phyloP scores from a whole-genome alignment of 129 eudicot genomes.

The Lonicera japonica region DNA sequence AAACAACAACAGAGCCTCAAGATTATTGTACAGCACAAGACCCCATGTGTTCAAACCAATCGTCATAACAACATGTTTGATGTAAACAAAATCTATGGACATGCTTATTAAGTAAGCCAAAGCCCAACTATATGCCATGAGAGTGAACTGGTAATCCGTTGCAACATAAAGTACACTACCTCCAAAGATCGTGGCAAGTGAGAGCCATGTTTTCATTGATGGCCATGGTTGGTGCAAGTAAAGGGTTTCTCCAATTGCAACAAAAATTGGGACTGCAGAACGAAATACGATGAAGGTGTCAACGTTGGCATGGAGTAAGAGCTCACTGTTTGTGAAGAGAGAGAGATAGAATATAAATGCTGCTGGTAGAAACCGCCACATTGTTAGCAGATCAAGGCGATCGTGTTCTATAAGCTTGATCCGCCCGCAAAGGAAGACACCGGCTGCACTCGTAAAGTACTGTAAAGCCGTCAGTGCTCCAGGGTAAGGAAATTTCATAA shows the following conservation, averaged over 20 bases:
- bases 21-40: slow-evolving; percentile 89
- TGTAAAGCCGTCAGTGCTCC: slow-evolving; percentile 96
- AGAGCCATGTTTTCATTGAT: slow-evolving; percentile 71
- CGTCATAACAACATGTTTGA: slow-evolving; percentile 97
- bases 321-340: slow-evolving; percentile 96
- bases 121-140: slow-evolving; percentile 94
- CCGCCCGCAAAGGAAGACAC: slow-evolving; percentile 66
- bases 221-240: slow-evolving; percentile 98
- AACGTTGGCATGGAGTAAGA: slow-evolving; percentile 94
- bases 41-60: slow-evolving; percentile 98
- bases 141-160: slow-evolving; percentile 90
- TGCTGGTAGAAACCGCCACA: slow-evolving; percentile 95
- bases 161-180: slow-evolving; percentile 85
- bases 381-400: slow-evolving; percentile 60
- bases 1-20: slow-evolving; percentile 86
- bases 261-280: slow-evolving; percentile 90
- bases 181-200: slow-evolving; percentile 79
- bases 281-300: slow-evolving; percentile 95
- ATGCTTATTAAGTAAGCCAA: slow-evolving; percentile 84
- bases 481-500: slow-evolving; percentile 94
- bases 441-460: slow-evolving; percentile 89
- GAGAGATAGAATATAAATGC: slow-evolving; percentile 83
- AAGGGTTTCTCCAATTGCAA: slow-evolving; percentile 90
- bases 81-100: slow-evolving; percentile 98
- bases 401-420: slow-evolving; percentile 73